Percentiles rank a stretch among this genome's conserved stretches.
Evolutionary conservation across 2,329 filamentous ascomycete genomes (phyloP).

Genomic region (Hymenotorrendiella dingleyae): DNA sequence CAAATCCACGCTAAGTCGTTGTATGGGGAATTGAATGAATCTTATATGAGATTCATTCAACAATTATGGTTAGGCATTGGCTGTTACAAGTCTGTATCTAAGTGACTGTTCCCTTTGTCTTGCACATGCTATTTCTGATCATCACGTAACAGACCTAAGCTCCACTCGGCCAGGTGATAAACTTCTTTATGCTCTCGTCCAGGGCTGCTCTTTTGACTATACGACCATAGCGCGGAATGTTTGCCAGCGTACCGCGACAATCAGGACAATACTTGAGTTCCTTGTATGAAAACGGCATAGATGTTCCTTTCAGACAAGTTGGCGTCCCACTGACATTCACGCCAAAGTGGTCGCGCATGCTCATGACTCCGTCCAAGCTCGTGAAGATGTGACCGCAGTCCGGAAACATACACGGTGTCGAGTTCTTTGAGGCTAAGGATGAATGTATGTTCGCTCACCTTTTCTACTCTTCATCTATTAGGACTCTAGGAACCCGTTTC

Average conservation of each 20-base stretch:
- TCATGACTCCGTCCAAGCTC: constrained; percentile 56
- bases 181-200: constrained; percentile 59
- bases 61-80: too few relatives aligned
- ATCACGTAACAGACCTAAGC: too few relatives aligned
- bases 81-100: too few relatives aligned
- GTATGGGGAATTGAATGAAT: too few relatives aligned
- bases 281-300: constrained; percentile 44
- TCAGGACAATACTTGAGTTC: constrained; percentile 49
- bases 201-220: constrained; percentile 54
- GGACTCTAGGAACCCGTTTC: too few relatives aligned
- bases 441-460: too few relatives aligned
- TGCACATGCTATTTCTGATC: too few relatives aligned
- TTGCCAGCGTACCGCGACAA: constrained; percentile 54
- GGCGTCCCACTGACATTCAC: constrained; percentile 34
- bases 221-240: constrained; percentile 55
- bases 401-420: constrained; percentile 59
- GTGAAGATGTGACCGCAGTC: constrained; percentile 60
- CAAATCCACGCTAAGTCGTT: too few relatives aligned
- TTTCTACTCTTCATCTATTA: too few relatives aligned
- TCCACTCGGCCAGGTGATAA: constrained; percentile 54
- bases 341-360: constrained; percentile 45
- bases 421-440: too few relatives aligned
- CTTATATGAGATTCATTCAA: too few relatives aligned
- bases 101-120: too few relatives aligned
- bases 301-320: constrained; percentile 30